phyloP scores from a whole-genome alignment of 1,139 yeast species.

The Geotrichum armillariae region DNA sequence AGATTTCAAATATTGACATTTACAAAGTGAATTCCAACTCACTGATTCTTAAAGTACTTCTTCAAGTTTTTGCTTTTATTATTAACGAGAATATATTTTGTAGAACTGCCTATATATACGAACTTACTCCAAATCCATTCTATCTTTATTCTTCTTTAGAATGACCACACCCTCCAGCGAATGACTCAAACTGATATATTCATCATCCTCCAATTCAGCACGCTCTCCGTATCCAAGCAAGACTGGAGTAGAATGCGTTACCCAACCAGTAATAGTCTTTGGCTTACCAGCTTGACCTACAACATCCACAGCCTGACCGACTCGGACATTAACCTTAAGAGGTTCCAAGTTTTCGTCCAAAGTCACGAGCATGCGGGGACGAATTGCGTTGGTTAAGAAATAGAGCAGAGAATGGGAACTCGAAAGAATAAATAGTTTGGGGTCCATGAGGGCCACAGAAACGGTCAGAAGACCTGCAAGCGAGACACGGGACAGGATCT shows the following conservation, averaged over 20 bases:
- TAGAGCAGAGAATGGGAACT: conserved; percentile 81
- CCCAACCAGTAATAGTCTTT: conserved; percentile 99
- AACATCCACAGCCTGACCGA: conserved; percentile 98
- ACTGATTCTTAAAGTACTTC: background rate
- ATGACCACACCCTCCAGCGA: conserved; percentile 93
- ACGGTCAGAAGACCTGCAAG: conserved; percentile 89
- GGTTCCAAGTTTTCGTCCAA: conserved; percentile 89
- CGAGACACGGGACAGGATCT: conserved; percentile 82
- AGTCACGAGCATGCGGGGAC: conserved; percentile 91
- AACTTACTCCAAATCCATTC: conserved; percentile 59
- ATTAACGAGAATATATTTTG: too few relatives aligned
- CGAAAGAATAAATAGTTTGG: conserved; percentile 62
- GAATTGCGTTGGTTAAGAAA: conserved; percentile 83
- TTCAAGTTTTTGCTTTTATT: background rate
- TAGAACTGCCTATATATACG: background rate
- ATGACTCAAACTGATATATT: conserved; percentile 78
- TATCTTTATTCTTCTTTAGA: conserved; percentile 86
- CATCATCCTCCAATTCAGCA: conserved; percentile 95
- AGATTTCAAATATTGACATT: background rate
- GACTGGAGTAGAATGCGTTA: conserved; percentile 97
- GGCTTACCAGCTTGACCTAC: conserved; percentile 99
- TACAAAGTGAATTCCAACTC: background rate
- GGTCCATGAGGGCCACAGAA: conserved; percentile 81
- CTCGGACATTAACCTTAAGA: conserved; percentile 92
- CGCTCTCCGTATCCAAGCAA: conserved; percentile 90